These are phyloP conservation scores for Priceomyces haplophilus DNA, from an alignment of 805 yeast species.

Conservation along the genomic window DNA sequence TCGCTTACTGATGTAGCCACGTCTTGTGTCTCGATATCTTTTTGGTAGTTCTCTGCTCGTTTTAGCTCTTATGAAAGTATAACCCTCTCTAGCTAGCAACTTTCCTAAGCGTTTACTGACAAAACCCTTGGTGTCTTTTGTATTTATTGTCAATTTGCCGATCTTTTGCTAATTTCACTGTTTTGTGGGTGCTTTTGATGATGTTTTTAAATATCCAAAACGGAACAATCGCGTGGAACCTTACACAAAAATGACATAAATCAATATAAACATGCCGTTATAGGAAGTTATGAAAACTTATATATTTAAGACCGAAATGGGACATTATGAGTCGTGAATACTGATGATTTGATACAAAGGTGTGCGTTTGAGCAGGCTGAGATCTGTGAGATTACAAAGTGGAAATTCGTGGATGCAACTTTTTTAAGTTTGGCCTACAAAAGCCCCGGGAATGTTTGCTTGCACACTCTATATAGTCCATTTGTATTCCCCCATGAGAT, in stretches of 20 bases:
- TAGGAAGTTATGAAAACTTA: slow-evolving; percentile 3
- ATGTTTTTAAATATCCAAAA: slow-evolving; percentile 9
- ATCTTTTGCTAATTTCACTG: slow-evolving; percentile 4
- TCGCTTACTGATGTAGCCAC: neutral
- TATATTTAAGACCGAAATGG: neutral
- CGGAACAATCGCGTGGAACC: slow-evolving; percentile 9
- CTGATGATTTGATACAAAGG: neutral
- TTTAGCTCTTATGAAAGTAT: neutral
- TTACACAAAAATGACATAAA: slow-evolving; percentile 5
- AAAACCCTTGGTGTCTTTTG: slow-evolving; percentile 3
- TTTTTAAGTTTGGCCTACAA: too few species aligned
- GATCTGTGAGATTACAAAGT: neutral
- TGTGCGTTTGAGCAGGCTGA: neutral
- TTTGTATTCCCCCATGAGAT: slow-evolving; percentile 30
- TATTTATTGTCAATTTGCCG: neutral
- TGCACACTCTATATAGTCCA: slow-evolving; percentile 28
- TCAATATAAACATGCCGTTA: slow-evolving; percentile 5
- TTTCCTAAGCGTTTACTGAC: neutral
- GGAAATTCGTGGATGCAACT: neutral
- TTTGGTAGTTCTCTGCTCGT: neutral
- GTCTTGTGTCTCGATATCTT: neutral
- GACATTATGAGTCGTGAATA: neutral
- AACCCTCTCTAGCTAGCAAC: neutral
- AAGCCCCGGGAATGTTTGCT: too few species aligned
- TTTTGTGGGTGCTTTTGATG: slow-evolving; percentile 7